Base-by-base conservation (phyloP, 2,329 filamentous ascomycete species). In the Ceratocystis harringtonii region DNA sequence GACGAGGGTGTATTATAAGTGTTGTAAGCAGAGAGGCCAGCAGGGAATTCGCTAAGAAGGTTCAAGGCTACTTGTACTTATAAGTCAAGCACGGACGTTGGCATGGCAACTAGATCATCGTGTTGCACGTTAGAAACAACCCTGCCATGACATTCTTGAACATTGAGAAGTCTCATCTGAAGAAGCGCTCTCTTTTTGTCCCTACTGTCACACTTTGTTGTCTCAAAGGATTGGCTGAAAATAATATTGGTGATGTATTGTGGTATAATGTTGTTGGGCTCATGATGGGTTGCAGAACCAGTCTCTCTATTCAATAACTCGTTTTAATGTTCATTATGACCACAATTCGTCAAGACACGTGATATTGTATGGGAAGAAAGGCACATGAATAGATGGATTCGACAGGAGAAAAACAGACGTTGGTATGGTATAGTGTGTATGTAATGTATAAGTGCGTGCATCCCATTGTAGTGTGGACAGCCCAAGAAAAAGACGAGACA, bases 371-470 rank as follows among this genome's bases (percentile, higher is more conserved):
- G 10, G n/a, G 22, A 25, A n/a, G 55, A 58, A 58, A 36, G 55
- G 7, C 32, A 36, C 15, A 58, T 58, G 22, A 32, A 36, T 36
- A 58, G n/a, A 36, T n/a, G 30, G 28, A 58, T 28, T 58, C 28
- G 30, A 5, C n/a, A 36, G 32, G 41, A n/a, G 22, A 32, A 62
- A 45, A 50, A 62, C 10, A 62, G n/a, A 36, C 43, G 41, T 48
- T 30, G 25, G 22, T 30, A 8, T 62, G 43, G 41, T 62, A 62
- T 48, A 50, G 43, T 44, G 61, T 50, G 43, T 48, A 62, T 62
- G 41, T 19, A 12, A 43, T 62, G 61, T 41, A 41, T 41, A 41
- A 19, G 45, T 50, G 43, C 10, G 41, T 32, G 15, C n/a, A 32
- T 36, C 15, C 55, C 55, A n/a, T 36, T 58, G 32, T 36, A 58